A percentile compares a stretch with the other conserved stretches of the same genome.
phyloP scores from a whole-genome alignment of 2,329 filamentous ascomycete genomes.

The Aspergillus ochraceoroseus region DNA sequence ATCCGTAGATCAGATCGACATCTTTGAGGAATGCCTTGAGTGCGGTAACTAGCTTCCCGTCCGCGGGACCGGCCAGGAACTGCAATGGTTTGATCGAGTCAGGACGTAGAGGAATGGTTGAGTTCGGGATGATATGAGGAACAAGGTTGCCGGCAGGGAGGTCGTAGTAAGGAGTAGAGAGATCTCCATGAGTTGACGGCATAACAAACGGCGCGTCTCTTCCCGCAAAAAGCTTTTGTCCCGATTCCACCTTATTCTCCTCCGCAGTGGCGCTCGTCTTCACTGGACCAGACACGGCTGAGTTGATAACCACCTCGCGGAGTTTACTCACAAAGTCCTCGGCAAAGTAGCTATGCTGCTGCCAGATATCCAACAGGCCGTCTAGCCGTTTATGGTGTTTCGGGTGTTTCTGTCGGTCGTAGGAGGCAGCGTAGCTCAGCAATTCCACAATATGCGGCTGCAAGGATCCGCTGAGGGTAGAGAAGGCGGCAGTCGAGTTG shows the following conservation, averaged over 20 bases:
- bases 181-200: constrained; percentile 72
- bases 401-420: constrained; percentile 54
- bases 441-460: constrained; percentile 60
- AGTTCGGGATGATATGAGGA: constrained; percentile 71
- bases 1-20: constrained; percentile 63
- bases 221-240: constrained; percentile 43
- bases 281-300: constrained; percentile 32
- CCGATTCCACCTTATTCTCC: constrained; percentile 29
- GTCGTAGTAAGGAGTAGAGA: constrained; percentile 70
- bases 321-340: constrained; percentile 54
- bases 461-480: constrained; percentile 52
- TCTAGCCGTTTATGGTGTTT: constrained; percentile 63
- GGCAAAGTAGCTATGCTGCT: constrained; percentile 59
- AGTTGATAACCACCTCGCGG: constrained; percentile 53
- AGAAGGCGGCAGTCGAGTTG: constrained; percentile 41
- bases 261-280: constrained; percentile 28
- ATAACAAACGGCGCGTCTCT: constrained; percentile 61
- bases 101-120: constrained; percentile 66
- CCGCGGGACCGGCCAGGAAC: constrained; percentile 63
- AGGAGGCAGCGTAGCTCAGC: constrained; percentile 53
- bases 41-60: constrained; percentile 59
- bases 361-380: constrained; percentile 65
- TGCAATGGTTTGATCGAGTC: constrained; percentile 66
- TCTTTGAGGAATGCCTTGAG: constrained; percentile 67
- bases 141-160: constrained; percentile 77